Evolutionary conservation across 75 land plant genomes (phyloP).

Genomic region (Sequoiadendron giganteum): DNA sequence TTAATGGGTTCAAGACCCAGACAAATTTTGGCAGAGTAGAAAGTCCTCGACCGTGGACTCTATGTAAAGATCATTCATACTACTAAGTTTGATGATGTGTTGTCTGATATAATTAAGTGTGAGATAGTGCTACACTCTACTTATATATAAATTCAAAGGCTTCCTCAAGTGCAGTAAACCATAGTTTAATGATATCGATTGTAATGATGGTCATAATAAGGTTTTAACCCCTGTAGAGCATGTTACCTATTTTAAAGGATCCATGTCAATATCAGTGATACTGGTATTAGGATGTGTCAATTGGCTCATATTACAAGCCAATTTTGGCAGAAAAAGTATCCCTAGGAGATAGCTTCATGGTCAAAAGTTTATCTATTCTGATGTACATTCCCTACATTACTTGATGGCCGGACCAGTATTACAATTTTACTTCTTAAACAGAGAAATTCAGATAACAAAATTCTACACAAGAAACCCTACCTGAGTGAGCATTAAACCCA

Average conservation of each 20-base stretch:
- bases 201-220: neutral
- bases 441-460: too few species aligned
- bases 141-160: neutral
- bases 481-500: neutral
- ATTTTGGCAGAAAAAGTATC: too few species aligned
- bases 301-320: too few species aligned
- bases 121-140: neutral
- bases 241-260: neutral
- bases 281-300: neutral
- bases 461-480: too few species aligned
- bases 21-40: too few species aligned
- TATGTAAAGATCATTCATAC: neutral
- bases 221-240: neutral
- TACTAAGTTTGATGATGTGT: neutral
- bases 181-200: neutral
- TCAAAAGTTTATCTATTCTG: too few species aligned
- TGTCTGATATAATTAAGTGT: too few species aligned
- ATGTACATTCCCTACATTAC: too few species aligned
- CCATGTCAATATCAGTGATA: neutral
- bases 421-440: too few species aligned
- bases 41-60: neutral
- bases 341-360: too few species aligned
- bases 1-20: too few species aligned
- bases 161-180: neutral
- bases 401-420: too few species aligned